phyloP scores from a whole-genome alignment of 345 rosid species.

The Eucalyptus cloeziana region DNA sequence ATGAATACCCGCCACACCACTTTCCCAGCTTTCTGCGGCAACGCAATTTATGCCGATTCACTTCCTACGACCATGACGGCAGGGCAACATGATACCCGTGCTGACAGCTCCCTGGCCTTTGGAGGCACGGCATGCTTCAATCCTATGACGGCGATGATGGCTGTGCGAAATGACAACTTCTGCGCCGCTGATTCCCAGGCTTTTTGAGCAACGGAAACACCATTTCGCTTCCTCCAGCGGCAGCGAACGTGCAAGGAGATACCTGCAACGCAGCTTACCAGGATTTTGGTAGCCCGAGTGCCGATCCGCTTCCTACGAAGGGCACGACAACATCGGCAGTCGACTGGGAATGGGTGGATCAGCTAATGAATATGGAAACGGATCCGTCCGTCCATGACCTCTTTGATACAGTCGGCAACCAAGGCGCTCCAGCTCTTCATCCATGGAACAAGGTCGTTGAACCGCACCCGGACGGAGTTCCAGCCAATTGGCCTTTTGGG shows the following conservation, averaged over 20 bases:
- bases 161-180: background rate
- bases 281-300: background rate
- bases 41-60: no score
- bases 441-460: background rate
- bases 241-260: background rate
- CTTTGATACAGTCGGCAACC: background rate
- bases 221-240: background rate
- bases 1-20: no score
- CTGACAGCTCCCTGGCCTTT: background rate
- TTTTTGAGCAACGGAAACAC: background rate
- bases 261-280: background rate
- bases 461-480: background rate
- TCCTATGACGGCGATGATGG: background rate
- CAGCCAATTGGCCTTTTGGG: background rate
- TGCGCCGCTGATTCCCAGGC: background rate
- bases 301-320: background rate
- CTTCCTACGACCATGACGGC: no score
- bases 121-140: background rate
- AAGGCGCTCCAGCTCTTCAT: background rate
- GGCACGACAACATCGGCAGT: background rate
- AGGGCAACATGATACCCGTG: no score
- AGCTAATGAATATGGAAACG: background rate
- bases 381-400: background rate
- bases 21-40: no score
- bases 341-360: background rate